These are phyloP conservation scores for Dioscorea cayenensis DNA, from an alignment of 116 monocot species.

Conservation along the genomic window DNA sequence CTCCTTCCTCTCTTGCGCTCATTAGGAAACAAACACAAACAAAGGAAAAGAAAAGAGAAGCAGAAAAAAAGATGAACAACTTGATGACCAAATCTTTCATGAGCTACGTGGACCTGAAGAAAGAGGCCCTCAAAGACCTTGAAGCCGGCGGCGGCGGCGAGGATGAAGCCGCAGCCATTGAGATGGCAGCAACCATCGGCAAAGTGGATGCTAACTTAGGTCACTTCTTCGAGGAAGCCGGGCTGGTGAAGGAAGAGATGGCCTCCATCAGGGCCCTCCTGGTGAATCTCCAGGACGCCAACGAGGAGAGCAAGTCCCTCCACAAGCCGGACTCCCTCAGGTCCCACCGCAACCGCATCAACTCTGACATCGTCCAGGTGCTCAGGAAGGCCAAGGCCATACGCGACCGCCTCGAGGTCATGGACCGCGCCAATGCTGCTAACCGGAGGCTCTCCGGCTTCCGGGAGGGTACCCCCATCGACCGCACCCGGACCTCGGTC, in stretches of 20 bases:
- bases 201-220: conserved; percentile 33
- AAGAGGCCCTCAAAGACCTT: conserved; percentile 49
- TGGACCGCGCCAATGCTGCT: conserved; percentile 44
- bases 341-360: conserved; percentile 53
- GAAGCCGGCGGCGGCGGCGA: conserved; percentile 15
- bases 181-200: conserved; percentile 17
- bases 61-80: conserved; percentile 52
- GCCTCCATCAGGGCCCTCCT: conserved; percentile 60
- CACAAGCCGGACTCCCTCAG: conserved; percentile 59
- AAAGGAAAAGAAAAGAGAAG: neutral
- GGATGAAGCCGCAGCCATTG: neutral
- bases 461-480: conserved; percentile 59
- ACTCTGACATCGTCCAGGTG: conserved; percentile 51
- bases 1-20: no score
- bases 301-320: conserved; percentile 63
- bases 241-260: conserved; percentile 57
- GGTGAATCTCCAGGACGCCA: conserved; percentile 48
- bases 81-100: conserved; percentile 80
- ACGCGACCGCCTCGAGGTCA: conserved; percentile 51
- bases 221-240: conserved; percentile 76
- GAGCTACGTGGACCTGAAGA: conserved; percentile 74
- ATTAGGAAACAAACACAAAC: no score
- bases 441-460: conserved; percentile 1
- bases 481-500: conserved; percentile 63
- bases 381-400: conserved; percentile 55